These are phyloP conservation scores for Syzygium oleosum DNA, from an alignment of 345 rosid species.

Conservation along the genomic window DNA sequence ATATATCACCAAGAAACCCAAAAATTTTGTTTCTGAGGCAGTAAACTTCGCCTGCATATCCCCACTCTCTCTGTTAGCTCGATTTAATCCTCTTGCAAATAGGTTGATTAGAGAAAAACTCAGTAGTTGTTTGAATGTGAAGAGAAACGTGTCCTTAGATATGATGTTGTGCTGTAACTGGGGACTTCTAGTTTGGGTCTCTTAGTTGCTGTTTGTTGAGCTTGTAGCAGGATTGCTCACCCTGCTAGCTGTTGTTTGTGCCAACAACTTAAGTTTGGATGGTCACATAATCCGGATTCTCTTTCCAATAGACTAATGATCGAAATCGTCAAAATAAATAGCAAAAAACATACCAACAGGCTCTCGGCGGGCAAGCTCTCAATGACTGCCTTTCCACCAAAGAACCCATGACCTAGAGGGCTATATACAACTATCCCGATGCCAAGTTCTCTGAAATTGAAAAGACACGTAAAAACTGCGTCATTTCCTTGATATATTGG, in stretches of 20 bases:
- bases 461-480: not conserved
- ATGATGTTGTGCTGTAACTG: not conserved
- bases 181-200: not conserved
- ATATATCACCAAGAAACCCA: not conserved
- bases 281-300: not conserved
- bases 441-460: constrained; percentile 21
- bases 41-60: not conserved
- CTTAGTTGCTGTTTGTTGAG: not conserved
- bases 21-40: not conserved
- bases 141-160: not conserved
- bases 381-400: constrained; percentile 26
- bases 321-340: not conserved
- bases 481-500: not conserved
- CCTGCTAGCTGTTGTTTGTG: not conserved
- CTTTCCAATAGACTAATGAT: not conserved
- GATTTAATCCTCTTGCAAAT: not conserved
- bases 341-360: constrained; percentile 8
- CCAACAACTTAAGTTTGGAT: not conserved
- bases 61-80: not conserved
- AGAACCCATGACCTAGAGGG: constrained; percentile 32
- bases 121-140: not conserved
- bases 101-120: not conserved
- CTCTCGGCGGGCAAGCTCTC: constrained; percentile 16
- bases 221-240: not conserved
- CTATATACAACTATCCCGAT: constrained; percentile 27